Evolutionary conservation across 2,329 filamentous ascomycete genomes (phyloP), one percentile per base, ranked within the genome.

Genomic region (Botrytis fragariae): DNA sequence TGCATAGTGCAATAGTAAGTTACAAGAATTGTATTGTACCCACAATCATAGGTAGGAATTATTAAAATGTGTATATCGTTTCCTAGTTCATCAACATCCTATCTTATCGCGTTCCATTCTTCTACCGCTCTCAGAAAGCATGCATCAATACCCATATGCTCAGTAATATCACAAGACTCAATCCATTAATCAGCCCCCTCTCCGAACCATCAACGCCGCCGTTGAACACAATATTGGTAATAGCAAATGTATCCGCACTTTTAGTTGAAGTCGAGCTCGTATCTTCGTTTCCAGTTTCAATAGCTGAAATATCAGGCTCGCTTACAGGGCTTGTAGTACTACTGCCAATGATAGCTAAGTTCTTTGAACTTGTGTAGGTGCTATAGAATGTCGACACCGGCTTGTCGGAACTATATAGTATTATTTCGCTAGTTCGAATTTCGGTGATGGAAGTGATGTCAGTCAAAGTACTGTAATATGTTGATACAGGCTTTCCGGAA

Each of bases 361-460:
- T 4, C 16, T 45, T 48, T 4, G 10, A n/a, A 65, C 16, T 59
- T 32, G 12, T 35, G 3, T 35, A 65, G 37, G 42, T 37, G 44
- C n/a, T 51, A 8, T 51, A 51, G 44, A 25, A 65, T 18, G 63
- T 48, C 25, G 29, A 35, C 7, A 65, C 29, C 32, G 63, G 18
- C 22, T 22, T 48, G 22, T 29, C 42, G 18, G 62, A 65, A 48
- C 62, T 48, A 8, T 65, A 48, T 32, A 65, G 25, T 25, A 65
- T 65, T 25, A 65, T 48, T 35, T 65, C 62, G 8, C 62, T 65
- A n/a, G 62, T 65, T 48, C 62, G 18, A 10, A 65, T 65, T 35
- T 65, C 62, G 10, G 62, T 65, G 29, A 48, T 14, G 18, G 42
- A 48, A 48, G n/a, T 59, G 2, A 4, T 59, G 18, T 22, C 54